Evolutionary conservation across 768 basidiomycete genomes (phyloP), one percentile per base, ranked within the genome.

Genomic region (Boletus eberwhitei): DNA sequence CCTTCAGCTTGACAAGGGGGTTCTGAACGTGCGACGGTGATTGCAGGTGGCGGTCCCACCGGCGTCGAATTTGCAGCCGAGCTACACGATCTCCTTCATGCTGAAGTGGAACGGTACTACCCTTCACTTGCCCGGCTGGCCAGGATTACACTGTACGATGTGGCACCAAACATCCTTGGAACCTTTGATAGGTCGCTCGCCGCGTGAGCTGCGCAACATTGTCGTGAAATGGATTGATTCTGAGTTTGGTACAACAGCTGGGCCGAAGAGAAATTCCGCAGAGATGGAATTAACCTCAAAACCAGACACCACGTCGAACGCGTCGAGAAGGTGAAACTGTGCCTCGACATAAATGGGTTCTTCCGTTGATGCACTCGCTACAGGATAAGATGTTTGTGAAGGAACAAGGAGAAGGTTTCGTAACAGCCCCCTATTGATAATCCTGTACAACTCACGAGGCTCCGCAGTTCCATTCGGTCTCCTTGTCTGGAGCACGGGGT

Each of bases 1-100:
- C n/a, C 26, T 48, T 29, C 42, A 13, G 7, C 26, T 49, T 46
- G 52, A 39, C 17, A 50, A 26, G 32, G n/a, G 19, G 17, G 34
- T 52, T 54, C 39, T 59, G 16, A 57, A 50, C 53, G 52, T 38
- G 36, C 52, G 22, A 54, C 19, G 19, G 22, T 43, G 32, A 32
- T 34, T 39, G 35, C 52, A 86, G 86, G 86, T n/a, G 86, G 86
- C 32, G 87, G 87, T 8, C 87, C 85, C 0, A 88, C 87, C 11
- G 88, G 89, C 13, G 85, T 91, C 41, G 91, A 93, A 69, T 93
- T 92, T 62, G 79, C 89, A 0, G 90, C 90, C 9, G 91, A 93
- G 67, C 67, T 93, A 44, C 84, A 90, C 60, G 90, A 93, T 67
- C 75, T 93, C 2, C 73, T 92, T 32, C 81, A 84, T 54, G 75